phyloP scores from a whole-genome alignment of 2,329 filamentous ascomycete genomes.

The Hypoxylon sp. region DNA sequence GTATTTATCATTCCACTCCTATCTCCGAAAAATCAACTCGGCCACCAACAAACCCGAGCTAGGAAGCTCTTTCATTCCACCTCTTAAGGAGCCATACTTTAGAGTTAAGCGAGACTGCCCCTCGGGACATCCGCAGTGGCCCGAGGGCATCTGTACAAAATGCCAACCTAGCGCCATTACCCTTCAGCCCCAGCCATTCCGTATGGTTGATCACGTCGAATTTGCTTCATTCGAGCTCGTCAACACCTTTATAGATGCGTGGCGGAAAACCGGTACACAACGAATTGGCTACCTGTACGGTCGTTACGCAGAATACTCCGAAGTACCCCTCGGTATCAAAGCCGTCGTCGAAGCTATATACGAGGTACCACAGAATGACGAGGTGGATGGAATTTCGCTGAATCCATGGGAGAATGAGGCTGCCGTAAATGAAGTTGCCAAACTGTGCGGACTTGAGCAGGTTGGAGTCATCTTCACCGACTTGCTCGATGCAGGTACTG shows the following conservation, averaged over 20 bases:
- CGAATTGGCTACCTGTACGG: constrained; percentile 93
- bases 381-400: constrained; percentile 88
- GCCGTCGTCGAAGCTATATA: constrained; percentile 98
- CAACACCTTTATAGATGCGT: constrained; percentile 91
- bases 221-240: constrained; percentile 89
- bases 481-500: constrained; percentile 82
- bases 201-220: constrained; percentile 98
- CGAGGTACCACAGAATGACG: constrained; percentile 91
- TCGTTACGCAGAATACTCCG: constrained; percentile 88
- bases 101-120: constrained; percentile 91
- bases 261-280: constrained; percentile 88
- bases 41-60: constrained; percentile 96
- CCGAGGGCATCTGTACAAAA: constrained; percentile 97
- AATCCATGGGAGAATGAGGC: constrained; percentile 88
- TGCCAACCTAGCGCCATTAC: constrained; percentile 98
- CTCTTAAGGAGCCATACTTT: constrained; percentile 92
- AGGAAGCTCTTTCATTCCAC: constrained; percentile 95
- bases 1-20: constrained; percentile 94
- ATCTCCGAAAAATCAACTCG: constrained; percentile 94
- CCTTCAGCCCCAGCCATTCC: constrained; percentile 91
- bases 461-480: constrained; percentile 97
- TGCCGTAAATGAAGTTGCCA: constrained; percentile 84
- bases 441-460: constrained; percentile 85
- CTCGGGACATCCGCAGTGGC: constrained; percentile 92
- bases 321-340: constrained; percentile 94